Evolutionary conservation across 129 eudicot genomes (phyloP).

Genomic region (Helianthus tuberosus): DNA sequence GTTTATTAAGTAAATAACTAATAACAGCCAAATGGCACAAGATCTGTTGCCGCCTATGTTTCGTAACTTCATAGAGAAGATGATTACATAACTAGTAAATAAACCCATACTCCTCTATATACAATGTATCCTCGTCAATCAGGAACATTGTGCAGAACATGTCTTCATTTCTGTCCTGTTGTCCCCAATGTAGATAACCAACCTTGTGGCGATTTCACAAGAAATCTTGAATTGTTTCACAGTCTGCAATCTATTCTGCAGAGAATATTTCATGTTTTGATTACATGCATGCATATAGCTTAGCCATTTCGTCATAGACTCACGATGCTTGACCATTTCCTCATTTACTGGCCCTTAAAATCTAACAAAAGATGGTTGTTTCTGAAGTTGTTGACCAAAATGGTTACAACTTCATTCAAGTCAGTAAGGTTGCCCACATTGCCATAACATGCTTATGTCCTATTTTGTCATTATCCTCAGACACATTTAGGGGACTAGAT

Average conservation of each 20-base stretch:
- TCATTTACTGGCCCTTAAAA: constrained; percentile 19
- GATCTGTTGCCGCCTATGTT: neutral
- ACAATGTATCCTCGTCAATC: constrained; percentile 25
- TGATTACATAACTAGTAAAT: neutral
- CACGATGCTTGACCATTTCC: constrained; percentile 9
- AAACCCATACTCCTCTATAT: constrained; percentile 2
- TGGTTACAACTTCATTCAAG: constrained; percentile 39
- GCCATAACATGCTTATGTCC: constrained; percentile 43
- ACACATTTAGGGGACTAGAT: constrained; percentile 19
- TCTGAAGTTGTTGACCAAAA: constrained; percentile 31
- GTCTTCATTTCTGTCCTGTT: constrained; percentile 32
- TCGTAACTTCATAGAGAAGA: neutral
- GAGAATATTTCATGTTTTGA: constrained; percentile 29
- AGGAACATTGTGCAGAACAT: constrained; percentile 28
- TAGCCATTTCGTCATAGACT: constrained; percentile 12
- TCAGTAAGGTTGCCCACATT: constrained; percentile 45
- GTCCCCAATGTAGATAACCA: neutral
- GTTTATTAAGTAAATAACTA: neutral
- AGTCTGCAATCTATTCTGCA: neutral
- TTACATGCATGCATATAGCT: constrained; percentile 29
- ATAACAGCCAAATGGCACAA: neutral
- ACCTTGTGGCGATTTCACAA: constrained; percentile 9
- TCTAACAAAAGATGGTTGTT: constrained; percentile 29
- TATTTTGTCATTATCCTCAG: constrained; percentile 29
- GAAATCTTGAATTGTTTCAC: constrained; percentile 19